Evolutionary conservation across 2,329 filamentous ascomycete species (phyloP).

Genomic region (Cytospora piceae): DNA sequence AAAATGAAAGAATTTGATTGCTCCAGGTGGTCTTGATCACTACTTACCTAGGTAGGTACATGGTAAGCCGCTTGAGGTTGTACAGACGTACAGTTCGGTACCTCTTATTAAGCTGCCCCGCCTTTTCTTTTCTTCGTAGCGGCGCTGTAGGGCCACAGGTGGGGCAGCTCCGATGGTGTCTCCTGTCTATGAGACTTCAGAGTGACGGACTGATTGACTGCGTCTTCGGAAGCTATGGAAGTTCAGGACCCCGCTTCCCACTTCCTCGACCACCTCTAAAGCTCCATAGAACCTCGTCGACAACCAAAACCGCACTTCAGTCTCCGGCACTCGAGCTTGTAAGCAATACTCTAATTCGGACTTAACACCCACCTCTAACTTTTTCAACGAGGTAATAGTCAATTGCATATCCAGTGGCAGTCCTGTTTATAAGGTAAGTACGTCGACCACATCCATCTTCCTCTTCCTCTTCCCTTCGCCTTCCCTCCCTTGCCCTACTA

Average conservation of each 20-base stretch:
- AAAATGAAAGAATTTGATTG: too few relatives aligned
- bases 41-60: too few relatives aligned
- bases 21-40: too few relatives aligned
- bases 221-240: slow-evolving; percentile 24
- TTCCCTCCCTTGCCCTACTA: background rate
- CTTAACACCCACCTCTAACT: background rate
- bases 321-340: background rate
- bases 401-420: background rate
- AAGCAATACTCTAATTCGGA: background rate
- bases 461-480: background rate
- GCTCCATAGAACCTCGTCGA: background rate
- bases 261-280: slow-evolving; percentile 1
- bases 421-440: background rate
- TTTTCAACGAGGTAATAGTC: background rate
- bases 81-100: too few relatives aligned
- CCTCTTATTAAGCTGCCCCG: slow-evolving; percentile 1
- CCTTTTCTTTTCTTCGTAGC: background rate
- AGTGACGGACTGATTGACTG: slow-evolving; percentile 3
- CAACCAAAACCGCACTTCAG: background rate
- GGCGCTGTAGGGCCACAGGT: slow-evolving; percentile 23
- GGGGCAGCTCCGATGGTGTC: slow-evolving; percentile 22
- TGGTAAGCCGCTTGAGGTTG: background rate
- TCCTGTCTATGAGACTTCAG: background rate
- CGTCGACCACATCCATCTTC: background rate
- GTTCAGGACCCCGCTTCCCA: slow-evolving; percentile 30